Evolutionary conservation across 441 rosid genomes (phyloP).

Genomic region (Adansonia grandidieri): DNA sequence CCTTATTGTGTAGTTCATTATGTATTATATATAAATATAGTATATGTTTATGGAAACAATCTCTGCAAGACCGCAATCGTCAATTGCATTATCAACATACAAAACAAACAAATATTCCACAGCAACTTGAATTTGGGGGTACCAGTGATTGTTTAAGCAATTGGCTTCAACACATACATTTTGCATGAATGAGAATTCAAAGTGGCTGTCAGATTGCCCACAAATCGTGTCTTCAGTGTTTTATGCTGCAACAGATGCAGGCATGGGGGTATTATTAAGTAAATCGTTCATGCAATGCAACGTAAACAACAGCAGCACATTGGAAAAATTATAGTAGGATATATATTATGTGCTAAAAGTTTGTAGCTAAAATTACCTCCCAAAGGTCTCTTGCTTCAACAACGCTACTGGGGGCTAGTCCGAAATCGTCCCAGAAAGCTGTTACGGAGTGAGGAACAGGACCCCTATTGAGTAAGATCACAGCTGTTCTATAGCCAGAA

Average conservation of each 20-base stretch:
- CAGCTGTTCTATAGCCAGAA: constrained; percentile 57
- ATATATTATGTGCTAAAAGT: background rate
- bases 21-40: too few relatives aligned
- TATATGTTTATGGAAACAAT: too few relatives aligned
- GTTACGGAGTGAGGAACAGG: constrained; percentile 38
- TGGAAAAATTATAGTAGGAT: background rate
- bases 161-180: constrained; percentile 71
- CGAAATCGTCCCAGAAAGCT: constrained; percentile 71
- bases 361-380: constrained; percentile 41
- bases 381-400: constrained; percentile 78
- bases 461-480: constrained; percentile 61
- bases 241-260: constrained; percentile 53
- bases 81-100: too few relatives aligned
- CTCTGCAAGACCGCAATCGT: too few relatives aligned
- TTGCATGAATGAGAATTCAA: constrained; percentile 56
- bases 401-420: constrained; percentile 46
- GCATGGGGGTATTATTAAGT: background rate
- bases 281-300: background rate
- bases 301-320: background rate
- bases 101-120: background rate
- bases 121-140: background rate
- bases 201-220: constrained; percentile 55
- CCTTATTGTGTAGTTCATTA: too few relatives aligned
- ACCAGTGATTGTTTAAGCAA: constrained; percentile 31
- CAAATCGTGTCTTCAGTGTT: constrained; percentile 51